These are phyloP conservation scores for Saccharomycopsis sp. DNA, from an alignment of 805 yeast genomes.

Conservation along the genomic window DNA sequence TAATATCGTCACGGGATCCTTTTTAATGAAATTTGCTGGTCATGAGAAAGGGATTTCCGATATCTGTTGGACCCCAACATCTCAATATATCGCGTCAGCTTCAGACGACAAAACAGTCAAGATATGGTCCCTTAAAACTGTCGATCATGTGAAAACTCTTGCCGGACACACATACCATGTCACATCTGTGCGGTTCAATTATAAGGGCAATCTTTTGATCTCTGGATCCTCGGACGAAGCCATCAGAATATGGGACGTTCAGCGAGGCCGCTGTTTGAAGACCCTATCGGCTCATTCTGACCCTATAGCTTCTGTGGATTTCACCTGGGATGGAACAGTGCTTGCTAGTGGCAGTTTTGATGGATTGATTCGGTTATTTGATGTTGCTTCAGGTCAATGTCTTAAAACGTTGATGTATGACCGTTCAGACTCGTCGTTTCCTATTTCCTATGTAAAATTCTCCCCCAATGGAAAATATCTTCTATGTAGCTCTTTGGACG, in stretches of 20 bases:
- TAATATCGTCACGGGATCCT: conserved; percentile 36
- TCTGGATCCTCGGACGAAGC: conserved; percentile 90
- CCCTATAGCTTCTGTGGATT: conserved; percentile 70
- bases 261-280: conserved; percentile 60
- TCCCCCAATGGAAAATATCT: conserved; percentile 79
- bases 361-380: conserved; percentile 85
- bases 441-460: conserved; percentile 66
- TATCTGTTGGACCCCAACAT: conserved; percentile 71
- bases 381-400: conserved; percentile 84
- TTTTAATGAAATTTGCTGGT: conserved; percentile 36
- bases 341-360: conserved; percentile 85
- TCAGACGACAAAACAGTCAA: conserved; percentile 81
- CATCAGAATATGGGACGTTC: conserved; percentile 82
- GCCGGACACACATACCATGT: conserved; percentile 84
- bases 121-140: conserved; percentile 56
- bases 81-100: conserved; percentile 68
- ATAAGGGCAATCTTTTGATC: conserved; percentile 70
- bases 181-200: conserved; percentile 60
- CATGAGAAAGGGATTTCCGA: conserved; percentile 72
- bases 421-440: conserved; percentile 64
- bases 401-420: conserved; percentile 82
- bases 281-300: conserved; percentile 91
- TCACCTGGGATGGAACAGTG: conserved; percentile 74
- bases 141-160: conserved; percentile 42
- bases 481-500: conserved; percentile 75